Evolutionary conservation across 106 monocot species (phyloP).

Genomic region (Platanthera zijinensis): DNA sequence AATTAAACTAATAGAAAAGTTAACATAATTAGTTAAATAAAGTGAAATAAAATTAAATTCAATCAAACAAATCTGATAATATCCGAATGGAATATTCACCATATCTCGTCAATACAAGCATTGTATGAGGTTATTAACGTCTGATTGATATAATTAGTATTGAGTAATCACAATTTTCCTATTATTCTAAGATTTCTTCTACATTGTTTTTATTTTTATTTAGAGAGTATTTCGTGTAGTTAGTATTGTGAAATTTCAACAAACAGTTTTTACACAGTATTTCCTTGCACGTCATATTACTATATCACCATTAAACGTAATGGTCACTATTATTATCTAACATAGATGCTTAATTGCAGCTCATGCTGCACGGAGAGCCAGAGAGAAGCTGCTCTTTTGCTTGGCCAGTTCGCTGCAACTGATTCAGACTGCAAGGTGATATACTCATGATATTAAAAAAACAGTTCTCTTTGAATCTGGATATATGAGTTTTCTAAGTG

Average conservation of each 20-base stretch:
- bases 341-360: slow-evolving; percentile 36
- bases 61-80: too few species aligned
- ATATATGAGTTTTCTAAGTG: neutral
- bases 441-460: neutral
- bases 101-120: neutral
- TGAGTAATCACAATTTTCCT: neutral
- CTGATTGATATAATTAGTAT: neutral
- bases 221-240: neutral
- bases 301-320: neutral
- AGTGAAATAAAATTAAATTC: too few species aligned
- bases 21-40: too few species aligned
- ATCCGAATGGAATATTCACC: too few species aligned
- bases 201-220: neutral
- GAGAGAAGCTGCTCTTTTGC: slow-evolving; percentile 90
- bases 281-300: neutral
- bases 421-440: slow-evolving; percentile 99
- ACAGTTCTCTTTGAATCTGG: neutral
- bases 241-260: neutral
- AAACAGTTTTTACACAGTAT: neutral
- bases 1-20: too few species aligned
- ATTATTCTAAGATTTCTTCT: neutral
- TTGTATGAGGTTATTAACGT: neutral
- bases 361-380: slow-evolving; percentile 93
- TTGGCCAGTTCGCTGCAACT: slow-evolving; percentile 98
- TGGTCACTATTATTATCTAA: slow-evolving; percentile 7